These are phyloP conservation scores for Stachybotrys elegans DNA, from an alignment of 2,329 filamentous ascomycete genomes.

Conservation along the genomic window DNA sequence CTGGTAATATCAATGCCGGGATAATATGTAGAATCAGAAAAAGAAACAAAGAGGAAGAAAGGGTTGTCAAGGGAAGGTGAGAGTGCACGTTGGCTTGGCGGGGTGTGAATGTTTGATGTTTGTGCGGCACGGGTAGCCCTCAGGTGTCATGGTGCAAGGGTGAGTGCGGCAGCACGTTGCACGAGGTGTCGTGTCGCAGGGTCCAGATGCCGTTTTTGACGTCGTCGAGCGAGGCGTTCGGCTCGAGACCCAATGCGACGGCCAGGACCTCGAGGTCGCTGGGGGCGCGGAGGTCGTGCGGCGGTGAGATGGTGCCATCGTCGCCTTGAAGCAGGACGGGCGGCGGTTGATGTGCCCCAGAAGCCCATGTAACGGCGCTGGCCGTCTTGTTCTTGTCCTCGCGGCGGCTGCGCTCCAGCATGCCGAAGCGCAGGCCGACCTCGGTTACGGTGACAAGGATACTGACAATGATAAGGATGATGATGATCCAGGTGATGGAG, in stretches of 20 bases:
- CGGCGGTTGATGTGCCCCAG: too few species aligned
- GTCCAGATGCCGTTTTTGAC: constrained; percentile 26
- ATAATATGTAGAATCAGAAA: too few species aligned
- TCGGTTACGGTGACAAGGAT: constrained; percentile 90
- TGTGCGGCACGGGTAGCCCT: too few species aligned
- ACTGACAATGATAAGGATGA: constrained; percentile 83
- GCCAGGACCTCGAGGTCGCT: constrained; percentile 30
- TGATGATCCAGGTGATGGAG: constrained; percentile 95
- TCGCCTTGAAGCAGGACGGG: too few species aligned
- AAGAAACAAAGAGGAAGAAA: too few species aligned
- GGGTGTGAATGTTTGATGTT: too few species aligned
- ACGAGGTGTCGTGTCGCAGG: constrained; percentile 16
- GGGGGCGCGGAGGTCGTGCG: constrained; percentile 10
- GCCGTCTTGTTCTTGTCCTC: constrained; percentile 13
- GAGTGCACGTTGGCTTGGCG: too few species aligned
- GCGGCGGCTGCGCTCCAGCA: constrained; percentile 43
- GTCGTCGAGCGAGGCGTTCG: constrained; percentile 29
- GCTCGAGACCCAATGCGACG: constrained; percentile 24
- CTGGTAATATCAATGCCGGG: too few species aligned
- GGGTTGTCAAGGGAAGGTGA: too few species aligned
- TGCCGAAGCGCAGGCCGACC: constrained; percentile 78
- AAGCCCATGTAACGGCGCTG: constrained; percentile 6
- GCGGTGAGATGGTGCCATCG: constrained; percentile 8
- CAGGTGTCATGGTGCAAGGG: too few species aligned
- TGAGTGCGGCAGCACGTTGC: too few species aligned